Evolutionary conservation across 257 asterid genomes (phyloP).

Genomic region (Gardenia jasminoides): DNA sequence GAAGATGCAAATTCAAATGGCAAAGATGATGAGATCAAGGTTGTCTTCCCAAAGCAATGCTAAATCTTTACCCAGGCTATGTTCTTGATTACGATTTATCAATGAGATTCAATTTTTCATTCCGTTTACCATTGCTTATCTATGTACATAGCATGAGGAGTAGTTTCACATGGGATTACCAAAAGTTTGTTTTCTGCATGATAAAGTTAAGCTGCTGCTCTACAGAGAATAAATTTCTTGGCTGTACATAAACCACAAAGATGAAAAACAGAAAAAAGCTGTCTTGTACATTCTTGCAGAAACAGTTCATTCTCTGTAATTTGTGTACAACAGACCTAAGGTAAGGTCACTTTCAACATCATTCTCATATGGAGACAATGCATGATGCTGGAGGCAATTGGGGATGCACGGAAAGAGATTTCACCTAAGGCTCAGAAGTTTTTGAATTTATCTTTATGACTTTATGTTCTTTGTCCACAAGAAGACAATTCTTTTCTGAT

Average conservation of each 20-base stretch:
- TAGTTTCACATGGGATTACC: slow-evolving; percentile 17
- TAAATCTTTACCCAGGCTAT: slow-evolving; percentile 67
- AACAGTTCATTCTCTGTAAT: slow-evolving; percentile 33
- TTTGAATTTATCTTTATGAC: neutral
- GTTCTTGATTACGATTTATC: slow-evolving; percentile 48
- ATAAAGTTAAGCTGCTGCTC: slow-evolving; percentile 10
- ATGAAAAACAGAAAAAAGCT: slow-evolving; percentile 6
- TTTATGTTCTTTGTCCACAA: slow-evolving; percentile 11
- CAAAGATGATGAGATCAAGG: slow-evolving; percentile 70
- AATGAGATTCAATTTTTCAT: neutral
- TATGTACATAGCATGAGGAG: slow-evolving; percentile 35
- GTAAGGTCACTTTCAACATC: slow-evolving; percentile 35
- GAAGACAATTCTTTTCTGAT: slow-evolving; percentile 9
- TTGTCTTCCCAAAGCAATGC: slow-evolving; percentile 42
- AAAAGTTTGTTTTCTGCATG: slow-evolving; percentile 17
- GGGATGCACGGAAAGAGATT: slow-evolving; percentile 18
- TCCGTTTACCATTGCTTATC: slow-evolving; percentile 16
- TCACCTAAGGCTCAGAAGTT: slow-evolving; percentile 16
- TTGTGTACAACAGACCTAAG: slow-evolving; percentile 17
- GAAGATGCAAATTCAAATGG: slow-evolving; percentile 74
- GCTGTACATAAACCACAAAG: slow-evolving; percentile 21
- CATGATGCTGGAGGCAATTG: slow-evolving; percentile 24
- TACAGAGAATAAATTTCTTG: slow-evolving; percentile 31
- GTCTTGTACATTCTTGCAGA: slow-evolving; percentile 19
- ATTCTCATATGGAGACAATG: slow-evolving; percentile 35